phyloP scores from a whole-genome alignment of 805 yeast species.

The Yarrowia sp. region DNA sequence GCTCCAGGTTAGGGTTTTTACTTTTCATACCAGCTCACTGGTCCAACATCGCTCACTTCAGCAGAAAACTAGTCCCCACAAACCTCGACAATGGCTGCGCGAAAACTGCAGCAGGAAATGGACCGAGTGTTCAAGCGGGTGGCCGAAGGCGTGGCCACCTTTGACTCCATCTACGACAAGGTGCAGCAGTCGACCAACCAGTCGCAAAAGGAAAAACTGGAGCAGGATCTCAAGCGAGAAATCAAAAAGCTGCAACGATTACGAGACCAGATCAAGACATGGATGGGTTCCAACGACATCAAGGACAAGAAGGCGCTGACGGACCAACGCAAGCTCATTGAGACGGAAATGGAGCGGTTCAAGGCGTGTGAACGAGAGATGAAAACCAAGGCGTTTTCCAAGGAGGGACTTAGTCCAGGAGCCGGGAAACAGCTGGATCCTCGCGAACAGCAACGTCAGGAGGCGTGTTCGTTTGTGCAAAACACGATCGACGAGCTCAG shows the following conservation, averaged over 20 bases:
- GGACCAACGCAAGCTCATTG: conserved; percentile 69
- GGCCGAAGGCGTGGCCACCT: conserved; percentile 81
- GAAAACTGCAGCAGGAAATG: conserved; percentile 51
- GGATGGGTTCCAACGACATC: conserved; percentile 88
- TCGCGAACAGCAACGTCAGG: conserved; percentile 72
- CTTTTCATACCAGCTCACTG: conserved; percentile 3
- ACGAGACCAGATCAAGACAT: conserved; percentile 91
- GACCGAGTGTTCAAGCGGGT: conserved; percentile 92
- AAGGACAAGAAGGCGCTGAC: conserved; percentile 79
- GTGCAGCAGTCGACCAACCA: conserved; percentile 74
- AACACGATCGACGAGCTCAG: conserved; percentile 73
- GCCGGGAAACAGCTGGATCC: conserved; percentile 69
- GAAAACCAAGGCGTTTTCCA: conserved; percentile 90
- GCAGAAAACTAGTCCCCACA: not conserved
- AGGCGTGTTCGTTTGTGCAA: conserved; percentile 65
- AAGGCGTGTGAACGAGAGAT: conserved; percentile 89
- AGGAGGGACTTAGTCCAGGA: conserved; percentile 70
- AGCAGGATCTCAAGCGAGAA: conserved; percentile 83
- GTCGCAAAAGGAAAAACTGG: conserved; percentile 90
- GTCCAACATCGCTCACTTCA: not conserved
- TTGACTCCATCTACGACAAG: conserved; percentile 83
- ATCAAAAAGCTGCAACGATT: conserved; percentile 90
- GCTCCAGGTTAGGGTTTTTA: conserved; percentile 4
- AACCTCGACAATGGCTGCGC: conserved; percentile 11
- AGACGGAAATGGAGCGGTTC: conserved; percentile 82